Evolutionary conservation across 2,329 filamentous ascomycete species (phyloP).

Genomic region (Monosporascus sp.): DNA sequence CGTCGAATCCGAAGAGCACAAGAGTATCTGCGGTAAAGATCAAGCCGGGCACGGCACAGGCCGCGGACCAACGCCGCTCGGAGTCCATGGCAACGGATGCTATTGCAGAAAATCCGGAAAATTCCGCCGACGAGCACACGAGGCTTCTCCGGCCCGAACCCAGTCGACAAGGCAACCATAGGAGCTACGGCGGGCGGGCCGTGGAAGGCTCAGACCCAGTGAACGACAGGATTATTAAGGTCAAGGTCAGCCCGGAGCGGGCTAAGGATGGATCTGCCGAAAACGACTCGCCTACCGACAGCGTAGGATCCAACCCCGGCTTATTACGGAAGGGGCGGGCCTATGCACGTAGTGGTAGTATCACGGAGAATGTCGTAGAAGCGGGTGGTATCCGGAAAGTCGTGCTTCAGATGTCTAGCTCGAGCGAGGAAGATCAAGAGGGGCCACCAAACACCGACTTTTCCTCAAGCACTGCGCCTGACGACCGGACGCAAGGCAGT

Average conservation of each 20-base stretch:
- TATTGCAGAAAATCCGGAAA: slow-evolving; percentile 11
- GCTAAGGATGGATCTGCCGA: slow-evolving; percentile 13
- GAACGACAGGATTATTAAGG: slow-evolving; percentile 12
- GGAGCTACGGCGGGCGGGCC: slow-evolving; percentile 45
- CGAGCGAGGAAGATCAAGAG: slow-evolving; percentile 29
- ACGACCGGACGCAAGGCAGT: slow-evolving; percentile 4
- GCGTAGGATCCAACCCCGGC: slow-evolving; percentile 11
- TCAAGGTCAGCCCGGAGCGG: slow-evolving; percentile 9
- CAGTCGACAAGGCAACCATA: slow-evolving; percentile 58
- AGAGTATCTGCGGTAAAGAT: slow-evolving; percentile 62
- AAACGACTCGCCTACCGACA: slow-evolving; percentile 16
- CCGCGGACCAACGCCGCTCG: slow-evolving; percentile 14
- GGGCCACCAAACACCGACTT: slow-evolving; percentile 10
- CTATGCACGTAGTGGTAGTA: slow-evolving; percentile 64
- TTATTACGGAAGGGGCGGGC: slow-evolving; percentile 20
- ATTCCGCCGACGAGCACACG: slow-evolving; percentile 34
- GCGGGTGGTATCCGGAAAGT: slow-evolving; percentile 68
- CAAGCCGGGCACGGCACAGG: slow-evolving; percentile 40
- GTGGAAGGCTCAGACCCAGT: slow-evolving; percentile 10
- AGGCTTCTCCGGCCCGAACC: slow-evolving; percentile 45
- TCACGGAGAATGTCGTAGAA: slow-evolving; percentile 71
- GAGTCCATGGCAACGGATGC: slow-evolving; percentile 16
- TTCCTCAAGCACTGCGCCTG: not conserved
- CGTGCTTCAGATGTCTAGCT: slow-evolving; percentile 62
- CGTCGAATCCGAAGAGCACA: slow-evolving; percentile 58